phyloP scores from a whole-genome alignment of 495 filamentous ascomycete species.

The Penicillium verhagenii region DNA sequence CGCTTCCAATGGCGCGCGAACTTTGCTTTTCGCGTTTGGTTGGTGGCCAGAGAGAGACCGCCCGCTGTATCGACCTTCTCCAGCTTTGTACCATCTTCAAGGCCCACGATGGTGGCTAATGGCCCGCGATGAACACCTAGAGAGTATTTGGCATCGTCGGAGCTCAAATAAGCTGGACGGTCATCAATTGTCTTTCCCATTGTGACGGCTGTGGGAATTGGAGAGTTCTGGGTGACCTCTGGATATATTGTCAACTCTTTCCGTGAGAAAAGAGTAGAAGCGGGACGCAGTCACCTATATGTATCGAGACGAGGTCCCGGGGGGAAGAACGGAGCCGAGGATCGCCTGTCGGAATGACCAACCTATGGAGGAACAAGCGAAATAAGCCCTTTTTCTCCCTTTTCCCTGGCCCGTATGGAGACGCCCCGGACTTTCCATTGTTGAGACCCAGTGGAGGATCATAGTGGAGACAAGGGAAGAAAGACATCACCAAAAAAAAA shows the following conservation, averaged over 20 bases:
- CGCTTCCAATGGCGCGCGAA: conserved; percentile 37
- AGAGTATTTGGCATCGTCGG: conserved; percentile 34
- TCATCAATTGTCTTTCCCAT: conserved; percentile 28
- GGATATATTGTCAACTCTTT: neutral
- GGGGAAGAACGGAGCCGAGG: neutral
- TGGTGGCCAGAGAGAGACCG: conserved; percentile 30
- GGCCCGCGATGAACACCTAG: conserved; percentile 40
- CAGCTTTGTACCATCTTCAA: conserved; percentile 21
- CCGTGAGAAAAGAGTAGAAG: neutral
- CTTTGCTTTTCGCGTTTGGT: conserved; percentile 25
- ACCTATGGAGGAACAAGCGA: conserved; percentile 9
- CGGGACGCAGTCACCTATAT: conserved; percentile 2
- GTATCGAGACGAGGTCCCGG: neutral
- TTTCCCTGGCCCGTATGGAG: neutral
- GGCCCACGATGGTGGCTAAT: conserved; percentile 11
- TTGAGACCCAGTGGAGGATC: neutral
- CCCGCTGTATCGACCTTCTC: conserved; percentile 32
- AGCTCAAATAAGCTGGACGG: conserved; percentile 27
- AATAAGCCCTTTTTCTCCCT: conserved; percentile 10
- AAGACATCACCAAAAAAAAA: no score
- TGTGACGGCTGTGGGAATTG: conserved; percentile 7
- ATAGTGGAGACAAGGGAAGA: neutral
- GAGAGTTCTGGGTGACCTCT: neutral
- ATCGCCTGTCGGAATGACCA: neutral
- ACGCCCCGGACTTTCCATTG: conserved; percentile 11